A percentile compares a stretch with the other conserved stretches of the same genome.
phyloP scores from a whole-genome alignment of 768 basidiomycete genomes.

The Rhizopogon vulgaris region DNA sequence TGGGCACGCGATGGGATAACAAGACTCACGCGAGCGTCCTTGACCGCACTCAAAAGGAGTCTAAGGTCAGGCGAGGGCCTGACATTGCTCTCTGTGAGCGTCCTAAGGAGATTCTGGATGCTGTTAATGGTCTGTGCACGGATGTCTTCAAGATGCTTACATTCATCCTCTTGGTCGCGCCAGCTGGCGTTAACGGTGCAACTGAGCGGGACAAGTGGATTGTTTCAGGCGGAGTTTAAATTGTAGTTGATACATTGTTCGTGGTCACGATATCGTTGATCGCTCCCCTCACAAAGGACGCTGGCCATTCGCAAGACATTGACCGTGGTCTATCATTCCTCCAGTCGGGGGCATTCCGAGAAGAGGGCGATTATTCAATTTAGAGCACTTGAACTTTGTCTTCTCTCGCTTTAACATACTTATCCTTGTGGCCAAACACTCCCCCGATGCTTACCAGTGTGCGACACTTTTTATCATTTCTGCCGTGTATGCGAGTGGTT shows the following conservation, averaged over 20 bases:
- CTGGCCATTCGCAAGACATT: too few species aligned
- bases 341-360: too few species aligned
- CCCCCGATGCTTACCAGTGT: too few species aligned
- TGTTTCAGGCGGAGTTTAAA: constrained; percentile 23
- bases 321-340: too few species aligned
- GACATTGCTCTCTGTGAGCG: constrained; percentile 73
- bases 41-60: constrained; percentile 76
- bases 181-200: constrained; percentile 6
- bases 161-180: constrained; percentile 32
- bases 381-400: too few species aligned
- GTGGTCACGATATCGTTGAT: too few species aligned
- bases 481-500: too few species aligned
- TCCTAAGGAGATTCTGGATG: constrained; percentile 79
- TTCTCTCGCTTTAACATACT: too few species aligned
- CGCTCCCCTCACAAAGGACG: too few species aligned
- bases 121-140: constrained; percentile 5
- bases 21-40: constrained; percentile 76
- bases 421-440: too few species aligned
- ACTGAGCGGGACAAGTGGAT: constrained; percentile 14
- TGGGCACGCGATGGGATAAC: not conserved
- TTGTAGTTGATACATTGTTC: not conserved
- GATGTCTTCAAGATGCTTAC: constrained; percentile 19
- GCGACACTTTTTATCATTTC: too few species aligned
- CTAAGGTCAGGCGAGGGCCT: constrained; percentile 68
- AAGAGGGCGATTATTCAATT: too few species aligned